Evolutionary conservation across 163 green algal species (phyloP).

Genomic region (Chlorella variabilis): DNA sequence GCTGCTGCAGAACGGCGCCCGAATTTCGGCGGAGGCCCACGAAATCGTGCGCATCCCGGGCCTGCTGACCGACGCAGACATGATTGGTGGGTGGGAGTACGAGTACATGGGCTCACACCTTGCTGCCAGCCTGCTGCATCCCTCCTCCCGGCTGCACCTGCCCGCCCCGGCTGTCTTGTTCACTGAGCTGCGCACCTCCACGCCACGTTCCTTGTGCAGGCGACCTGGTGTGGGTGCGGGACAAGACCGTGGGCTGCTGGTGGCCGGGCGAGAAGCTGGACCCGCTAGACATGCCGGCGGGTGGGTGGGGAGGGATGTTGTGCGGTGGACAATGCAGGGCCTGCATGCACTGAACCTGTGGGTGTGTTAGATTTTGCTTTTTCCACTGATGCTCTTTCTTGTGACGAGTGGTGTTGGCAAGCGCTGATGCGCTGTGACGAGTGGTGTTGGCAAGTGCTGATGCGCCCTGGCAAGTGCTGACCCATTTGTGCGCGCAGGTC

Average conservation of each 20-base stretch:
- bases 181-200: too few relatives aligned
- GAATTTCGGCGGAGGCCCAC: conserved; percentile 36
- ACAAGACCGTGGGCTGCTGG: conserved; percentile 43
- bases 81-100: conserved; percentile 47
- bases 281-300: conserved; percentile 60
- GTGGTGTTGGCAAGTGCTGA: too few relatives aligned
- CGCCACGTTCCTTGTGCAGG: too few relatives aligned
- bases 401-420: too few relatives aligned
- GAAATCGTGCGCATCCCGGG: conserved; percentile 53
- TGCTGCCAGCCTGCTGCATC: background rate
- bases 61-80: conserved; percentile 52
- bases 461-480: background rate
- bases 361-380: too few relatives aligned
- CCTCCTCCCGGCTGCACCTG: too few relatives aligned
- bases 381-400: too few relatives aligned
- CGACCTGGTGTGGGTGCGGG: conserved; percentile 55
- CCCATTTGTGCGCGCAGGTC: background rate
- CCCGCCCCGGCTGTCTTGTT: too few relatives aligned
- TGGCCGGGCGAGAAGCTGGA: conserved; percentile 82
- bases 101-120: too few relatives aligned
- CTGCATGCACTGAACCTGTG: background rate
- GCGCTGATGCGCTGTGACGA: too few relatives aligned
- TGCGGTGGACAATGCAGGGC: too few relatives aligned
- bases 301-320: too few relatives aligned
- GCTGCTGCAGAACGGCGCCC: conserved; percentile 32